Percentiles rank a stretch among this genome's conserved stretches.
These are phyloP conservation scores for Claviceps sorghi DNA, from an alignment of 2,329 filamentous ascomycete species.

Conservation along the genomic window DNA sequence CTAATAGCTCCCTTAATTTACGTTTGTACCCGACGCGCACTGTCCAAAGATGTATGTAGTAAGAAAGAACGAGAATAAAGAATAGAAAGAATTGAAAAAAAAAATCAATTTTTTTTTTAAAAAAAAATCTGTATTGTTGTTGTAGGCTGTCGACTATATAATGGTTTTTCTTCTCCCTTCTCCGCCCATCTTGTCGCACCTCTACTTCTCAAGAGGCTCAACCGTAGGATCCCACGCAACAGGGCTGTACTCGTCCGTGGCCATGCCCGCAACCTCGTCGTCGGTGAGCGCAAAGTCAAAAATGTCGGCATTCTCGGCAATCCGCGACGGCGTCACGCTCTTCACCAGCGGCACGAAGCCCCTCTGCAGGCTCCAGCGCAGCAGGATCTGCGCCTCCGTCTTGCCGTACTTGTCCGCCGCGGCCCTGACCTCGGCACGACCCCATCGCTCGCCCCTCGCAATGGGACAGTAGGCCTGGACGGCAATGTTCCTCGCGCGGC, in stretches of 20 bases:
- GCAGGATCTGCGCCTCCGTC: constrained; percentile 59
- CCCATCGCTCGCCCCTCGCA: constrained; percentile 53
- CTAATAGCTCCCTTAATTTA: too few species aligned
- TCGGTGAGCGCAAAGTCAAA: constrained; percentile 41
- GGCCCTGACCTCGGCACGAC: constrained; percentile 48
- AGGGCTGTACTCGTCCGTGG: constrained; percentile 37
- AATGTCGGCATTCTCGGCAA: constrained; percentile 45
- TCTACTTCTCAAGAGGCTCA: constrained; percentile 28
- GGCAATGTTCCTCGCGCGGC: constrained; percentile 44
- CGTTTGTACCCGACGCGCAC: too few species aligned
- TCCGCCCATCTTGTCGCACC: too few species aligned
- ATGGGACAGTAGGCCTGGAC: constrained; percentile 50
- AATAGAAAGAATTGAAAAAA: too few species aligned
- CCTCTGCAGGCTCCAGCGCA: constrained; percentile 74
- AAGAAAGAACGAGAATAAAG: too few species aligned
- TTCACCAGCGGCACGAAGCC: constrained; percentile 60
- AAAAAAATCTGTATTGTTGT: background rate
- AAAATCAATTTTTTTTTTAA: too few species aligned
- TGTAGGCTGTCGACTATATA: background rate
- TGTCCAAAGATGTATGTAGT: too few species aligned
- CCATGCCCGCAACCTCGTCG: constrained; percentile 36
- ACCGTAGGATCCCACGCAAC: constrained; percentile 43
- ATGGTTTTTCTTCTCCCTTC: too few species aligned
- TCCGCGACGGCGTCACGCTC: constrained; percentile 53
- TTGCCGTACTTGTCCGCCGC: constrained; percentile 60